These are phyloP conservation scores for Triticum urartu DNA, from an alignment of 176 grass and related monocot species.

Conservation along the genomic window DNA sequence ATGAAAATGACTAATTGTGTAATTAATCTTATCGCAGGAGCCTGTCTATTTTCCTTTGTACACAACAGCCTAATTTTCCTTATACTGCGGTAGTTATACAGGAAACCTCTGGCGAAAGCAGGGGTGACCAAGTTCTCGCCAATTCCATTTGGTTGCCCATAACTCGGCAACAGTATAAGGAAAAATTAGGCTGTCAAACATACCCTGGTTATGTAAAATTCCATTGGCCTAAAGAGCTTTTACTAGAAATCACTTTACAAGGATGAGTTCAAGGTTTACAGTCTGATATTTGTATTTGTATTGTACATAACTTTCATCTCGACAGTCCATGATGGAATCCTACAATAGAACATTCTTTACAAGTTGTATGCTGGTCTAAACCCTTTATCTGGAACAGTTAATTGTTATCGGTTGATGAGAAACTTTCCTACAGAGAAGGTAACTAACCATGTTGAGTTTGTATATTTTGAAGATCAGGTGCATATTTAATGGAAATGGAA, in stretches of 20 bases:
- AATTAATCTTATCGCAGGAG: neutral
- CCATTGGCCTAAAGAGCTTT: neutral
- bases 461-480: conserved; percentile 76
- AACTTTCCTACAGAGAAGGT: neutral
- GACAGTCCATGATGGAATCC: neutral
- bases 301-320: neutral
- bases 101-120: neutral
- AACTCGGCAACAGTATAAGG: neutral
- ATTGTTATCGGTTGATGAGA: neutral
- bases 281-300: neutral
- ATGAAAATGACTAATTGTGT: neutral
- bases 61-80: neutral
- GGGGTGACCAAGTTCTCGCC: neutral
- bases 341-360: neutral
- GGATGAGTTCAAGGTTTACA: neutral
- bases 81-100: neutral
- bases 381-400: neutral
- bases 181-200: neutral
- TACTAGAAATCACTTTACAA: neutral
- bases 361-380: neutral
- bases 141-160: neutral
- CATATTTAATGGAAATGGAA: conserved; percentile 99
- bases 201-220: neutral
- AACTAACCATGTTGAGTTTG: conserved; percentile 20
- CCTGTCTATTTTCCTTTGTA: neutral